Percentiles rank a stretch among this genome's conserved stretches.
These are phyloP conservation scores for Melocanna baccifera DNA, from an alignment of 176 grass and related monocot species.

Conservation along the genomic window DNA sequence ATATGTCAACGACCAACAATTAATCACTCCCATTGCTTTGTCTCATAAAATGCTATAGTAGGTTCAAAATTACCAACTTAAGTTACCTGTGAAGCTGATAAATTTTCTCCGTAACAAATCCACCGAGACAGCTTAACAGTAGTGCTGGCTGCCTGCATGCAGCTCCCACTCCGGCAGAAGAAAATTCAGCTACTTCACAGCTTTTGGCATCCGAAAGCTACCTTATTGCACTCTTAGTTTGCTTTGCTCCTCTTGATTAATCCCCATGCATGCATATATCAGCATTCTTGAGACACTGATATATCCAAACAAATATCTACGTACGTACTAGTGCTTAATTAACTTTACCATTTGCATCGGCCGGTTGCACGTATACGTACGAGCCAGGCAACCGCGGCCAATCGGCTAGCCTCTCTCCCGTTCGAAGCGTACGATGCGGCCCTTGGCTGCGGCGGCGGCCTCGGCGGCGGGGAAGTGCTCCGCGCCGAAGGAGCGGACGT, in stretches of 20 bases:
- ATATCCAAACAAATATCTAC: not conserved
- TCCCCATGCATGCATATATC: not conserved
- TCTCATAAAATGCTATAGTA: conserved; percentile 10
- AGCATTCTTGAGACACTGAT: not conserved
- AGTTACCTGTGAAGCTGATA: conserved; percentile 69
- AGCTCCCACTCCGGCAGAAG: conserved; percentile 33
- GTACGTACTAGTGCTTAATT: not conserved
- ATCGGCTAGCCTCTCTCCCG: not conserved
- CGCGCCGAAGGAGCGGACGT: conserved; percentile 74
- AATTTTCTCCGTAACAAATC: conserved; percentile 73
- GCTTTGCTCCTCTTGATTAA: not conserved
- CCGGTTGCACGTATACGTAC: not conserved
- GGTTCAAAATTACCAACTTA: conserved; percentile 20
- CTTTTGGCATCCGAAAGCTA: conserved; percentile 18
- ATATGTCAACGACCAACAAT: not conserved
- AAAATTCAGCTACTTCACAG: conserved; percentile 98
- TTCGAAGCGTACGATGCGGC: conserved; percentile 56
- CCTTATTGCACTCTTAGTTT: conserved; percentile 17
- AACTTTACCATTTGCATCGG: not conserved
- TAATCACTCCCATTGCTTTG: conserved; percentile 4
- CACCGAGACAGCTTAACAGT: not conserved
- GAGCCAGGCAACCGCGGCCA: not conserved
- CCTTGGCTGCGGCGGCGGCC: not conserved
- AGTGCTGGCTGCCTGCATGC: not conserved
- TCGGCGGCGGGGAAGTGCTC: conserved; percentile 43